Percentiles rank a stretch among this genome's conserved stretches.
phyloP scores from a whole-genome alignment of 1,139 yeast genomes.

The Geotrichum siamense region DNA sequence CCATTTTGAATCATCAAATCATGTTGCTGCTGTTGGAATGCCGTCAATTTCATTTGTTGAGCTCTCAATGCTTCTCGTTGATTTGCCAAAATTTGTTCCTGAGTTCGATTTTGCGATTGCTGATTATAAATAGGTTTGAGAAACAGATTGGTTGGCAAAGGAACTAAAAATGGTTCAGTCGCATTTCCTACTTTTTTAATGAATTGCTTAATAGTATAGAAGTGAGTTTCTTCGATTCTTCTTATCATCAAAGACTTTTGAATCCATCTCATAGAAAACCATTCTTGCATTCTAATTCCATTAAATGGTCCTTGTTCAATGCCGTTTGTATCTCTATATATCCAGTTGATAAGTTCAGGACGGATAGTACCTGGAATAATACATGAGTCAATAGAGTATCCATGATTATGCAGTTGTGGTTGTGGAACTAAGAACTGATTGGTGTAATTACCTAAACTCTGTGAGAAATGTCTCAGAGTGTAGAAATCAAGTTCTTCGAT shows the following conservation, averaged over 20 bases:
- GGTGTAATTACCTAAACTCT: slow-evolving; percentile 41
- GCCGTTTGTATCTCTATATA: slow-evolving; percentile 62
- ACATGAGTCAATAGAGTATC: slow-evolving; percentile 21
- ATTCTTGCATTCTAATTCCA: slow-evolving; percentile 68
- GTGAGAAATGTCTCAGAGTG: slow-evolving; percentile 30
- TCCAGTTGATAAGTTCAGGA: slow-evolving; percentile 54
- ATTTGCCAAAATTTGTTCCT: slow-evolving; percentile 10
- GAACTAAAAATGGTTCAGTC: slow-evolving; percentile 52
- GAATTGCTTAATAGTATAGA: slow-evolving; percentile 30
- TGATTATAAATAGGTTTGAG: neutral
- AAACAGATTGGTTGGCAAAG: slow-evolving; percentile 35
- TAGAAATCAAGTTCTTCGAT: slow-evolving; percentile 33
- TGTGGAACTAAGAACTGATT: slow-evolving; percentile 59
- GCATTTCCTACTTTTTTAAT: slow-evolving; percentile 41
- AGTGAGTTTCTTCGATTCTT: slow-evolving; percentile 38
- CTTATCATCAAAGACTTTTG: slow-evolving; percentile 49
- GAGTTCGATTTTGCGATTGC: slow-evolving; percentile 17
- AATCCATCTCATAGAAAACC: slow-evolving; percentile 62
- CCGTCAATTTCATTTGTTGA: slow-evolving; percentile 9
- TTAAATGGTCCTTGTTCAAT: slow-evolving; percentile 75
- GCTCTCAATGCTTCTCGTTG: slow-evolving; percentile 11
- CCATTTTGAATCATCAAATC: slow-evolving; percentile 12
- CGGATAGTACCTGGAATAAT: slow-evolving; percentile 20
- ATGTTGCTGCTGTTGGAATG: slow-evolving; percentile 21
- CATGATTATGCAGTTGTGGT: slow-evolving; percentile 28